A percentile compares a stretch with the other conserved stretches of the same genome.
phyloP scores from a whole-genome alignment of 495 filamentous ascomycete species.

The Penicillium antarcticum region DNA sequence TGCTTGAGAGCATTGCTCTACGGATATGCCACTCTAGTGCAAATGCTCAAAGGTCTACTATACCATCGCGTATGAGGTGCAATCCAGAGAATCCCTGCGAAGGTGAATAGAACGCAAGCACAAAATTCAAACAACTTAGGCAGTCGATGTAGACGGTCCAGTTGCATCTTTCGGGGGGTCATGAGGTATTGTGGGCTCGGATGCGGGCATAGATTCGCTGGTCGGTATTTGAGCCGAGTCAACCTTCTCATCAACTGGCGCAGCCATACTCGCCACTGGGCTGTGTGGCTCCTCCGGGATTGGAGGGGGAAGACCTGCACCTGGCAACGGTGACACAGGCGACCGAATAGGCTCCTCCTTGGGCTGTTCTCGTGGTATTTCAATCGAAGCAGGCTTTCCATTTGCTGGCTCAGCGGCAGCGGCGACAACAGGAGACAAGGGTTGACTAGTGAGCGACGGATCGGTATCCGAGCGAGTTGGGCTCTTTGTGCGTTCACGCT shows the following conservation, averaged over 20 bases:
- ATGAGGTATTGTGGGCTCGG: background rate
- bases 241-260: background rate
- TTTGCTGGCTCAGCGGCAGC: constrained; percentile 7
- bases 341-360: constrained; percentile 24
- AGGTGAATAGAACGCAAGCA: background rate
- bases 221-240: background rate
- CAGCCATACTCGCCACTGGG: constrained; percentile 20
- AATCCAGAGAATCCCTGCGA: background rate
- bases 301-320: constrained; percentile 32
- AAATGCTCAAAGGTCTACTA: background rate
- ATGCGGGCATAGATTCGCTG: background rate
- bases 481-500: constrained; percentile 54
- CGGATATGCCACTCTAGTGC: background rate
- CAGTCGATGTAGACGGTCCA: background rate
- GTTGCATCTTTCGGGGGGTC: background rate
- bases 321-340: constrained; percentile 33
- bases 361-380: constrained; percentile 19
- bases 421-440: constrained; percentile 21
- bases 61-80: background rate
- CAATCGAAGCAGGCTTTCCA: constrained; percentile 23
- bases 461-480: constrained; percentile 42
- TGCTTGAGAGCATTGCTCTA: background rate
- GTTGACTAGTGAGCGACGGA: constrained; percentile 19
- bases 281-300: constrained; percentile 42
- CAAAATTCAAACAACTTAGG: background rate